Evolutionary conservation across 2,329 filamentous ascomycete species (phyloP).

Genomic region (Colletotrichum tabaci): DNA sequence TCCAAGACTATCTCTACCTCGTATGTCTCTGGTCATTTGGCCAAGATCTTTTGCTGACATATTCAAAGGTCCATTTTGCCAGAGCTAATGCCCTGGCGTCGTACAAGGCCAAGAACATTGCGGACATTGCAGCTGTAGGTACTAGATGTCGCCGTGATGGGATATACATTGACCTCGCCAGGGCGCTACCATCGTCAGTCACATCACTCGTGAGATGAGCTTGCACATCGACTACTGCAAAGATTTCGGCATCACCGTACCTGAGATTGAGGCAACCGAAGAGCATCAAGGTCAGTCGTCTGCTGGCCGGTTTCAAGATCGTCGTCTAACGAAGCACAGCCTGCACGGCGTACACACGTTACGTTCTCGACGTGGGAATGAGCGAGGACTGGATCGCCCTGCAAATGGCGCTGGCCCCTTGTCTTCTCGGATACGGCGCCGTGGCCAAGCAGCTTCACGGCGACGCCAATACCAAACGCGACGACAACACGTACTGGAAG

Average conservation of each 20-base stretch:
- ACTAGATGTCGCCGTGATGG: slow-evolving; percentile 44
- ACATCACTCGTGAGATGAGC: slow-evolving; percentile 84
- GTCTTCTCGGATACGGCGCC: slow-evolving; percentile 88
- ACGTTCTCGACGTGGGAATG: slow-evolving; percentile 89
- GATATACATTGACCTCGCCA: slow-evolving; percentile 47
- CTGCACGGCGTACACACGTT: slow-evolving; percentile 87
- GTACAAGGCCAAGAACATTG: slow-evolving; percentile 84
- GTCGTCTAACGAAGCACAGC: slow-evolving; percentile 58
- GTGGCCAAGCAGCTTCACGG: slow-evolving; percentile 80
- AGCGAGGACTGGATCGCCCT: slow-evolving; percentile 91
- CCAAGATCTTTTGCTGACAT: not conserved
- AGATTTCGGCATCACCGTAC: slow-evolving; percentile 81
- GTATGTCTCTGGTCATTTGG: slow-evolving; percentile 59
- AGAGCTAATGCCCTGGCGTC: slow-evolving; percentile 87
- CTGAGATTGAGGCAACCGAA: slow-evolving; percentile 79
- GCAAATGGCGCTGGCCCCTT: slow-evolving; percentile 87
- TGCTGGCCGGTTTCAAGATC: too few relatives aligned
- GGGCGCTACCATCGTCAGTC: slow-evolving; percentile 79
- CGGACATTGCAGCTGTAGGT: slow-evolving; percentile 79
- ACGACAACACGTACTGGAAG: slow-evolving; percentile 84
- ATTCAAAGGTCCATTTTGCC: slow-evolving; percentile 82
- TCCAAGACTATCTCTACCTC: slow-evolving; percentile 93
- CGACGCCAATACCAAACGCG: slow-evolving; percentile 71
- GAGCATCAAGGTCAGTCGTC: slow-evolving; percentile 78
- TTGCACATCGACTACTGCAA: slow-evolving; percentile 88